phyloP scores from a whole-genome alignment of 805 yeast genomes.

The Torulaspora franciscae region DNA sequence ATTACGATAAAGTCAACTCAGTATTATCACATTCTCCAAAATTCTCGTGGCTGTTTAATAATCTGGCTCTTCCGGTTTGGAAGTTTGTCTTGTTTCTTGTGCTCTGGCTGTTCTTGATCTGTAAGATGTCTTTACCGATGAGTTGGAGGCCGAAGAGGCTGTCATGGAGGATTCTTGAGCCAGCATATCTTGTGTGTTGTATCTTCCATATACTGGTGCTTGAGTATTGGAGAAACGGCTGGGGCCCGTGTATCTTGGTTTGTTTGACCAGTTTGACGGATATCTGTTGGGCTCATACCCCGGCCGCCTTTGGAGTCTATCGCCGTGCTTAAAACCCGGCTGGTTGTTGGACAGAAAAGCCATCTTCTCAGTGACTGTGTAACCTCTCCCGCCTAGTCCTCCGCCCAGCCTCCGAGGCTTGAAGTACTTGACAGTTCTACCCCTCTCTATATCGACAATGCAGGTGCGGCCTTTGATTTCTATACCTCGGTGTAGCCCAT shows the following conservation, averaged over 20 bases:
- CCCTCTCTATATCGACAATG: slow-evolving; percentile 69
- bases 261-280: slow-evolving; percentile 1
- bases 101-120: slow-evolving; percentile 26
- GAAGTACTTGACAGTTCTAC: slow-evolving; percentile 62
- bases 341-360: background rate
- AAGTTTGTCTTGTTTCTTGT: slow-evolving; percentile 5
- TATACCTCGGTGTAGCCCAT: slow-evolving; percentile 44
- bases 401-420: slow-evolving; percentile 79
- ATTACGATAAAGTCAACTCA: too few species aligned
- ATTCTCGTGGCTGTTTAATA: slow-evolving; percentile 3
- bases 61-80: slow-evolving; percentile 20
- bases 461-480: slow-evolving; percentile 50
- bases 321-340: slow-evolving; percentile 5
- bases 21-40: background rate
- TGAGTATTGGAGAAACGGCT: slow-evolving; percentile 13
- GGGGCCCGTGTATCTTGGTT: slow-evolving; percentile 14
- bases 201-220: background rate
- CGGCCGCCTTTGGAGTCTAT: slow-evolving; percentile 1
- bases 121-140: slow-evolving; percentile 13
- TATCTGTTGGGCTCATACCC: slow-evolving; percentile 2
- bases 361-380: slow-evolving; percentile 27
- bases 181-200: background rate
- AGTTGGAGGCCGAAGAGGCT: background rate
- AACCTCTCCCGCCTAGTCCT: slow-evolving; percentile 84
- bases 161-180: slow-evolving; percentile 1